Base-by-base conservation (phyloP, 345 rosid species). In the Balakata baccata region DNA sequence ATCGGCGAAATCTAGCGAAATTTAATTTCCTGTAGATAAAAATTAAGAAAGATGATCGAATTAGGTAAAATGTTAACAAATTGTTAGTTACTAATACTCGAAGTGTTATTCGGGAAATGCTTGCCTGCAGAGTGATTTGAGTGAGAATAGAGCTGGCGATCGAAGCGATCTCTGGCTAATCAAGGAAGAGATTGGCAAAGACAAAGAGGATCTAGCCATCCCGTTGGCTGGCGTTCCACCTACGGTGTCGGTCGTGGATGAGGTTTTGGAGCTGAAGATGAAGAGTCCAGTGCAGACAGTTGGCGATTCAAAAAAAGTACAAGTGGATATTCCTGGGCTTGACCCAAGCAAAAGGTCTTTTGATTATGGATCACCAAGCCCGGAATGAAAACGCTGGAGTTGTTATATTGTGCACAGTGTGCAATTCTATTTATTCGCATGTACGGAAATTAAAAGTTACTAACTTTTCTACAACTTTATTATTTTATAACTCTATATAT, bases 11-110 rank as follows among this genome's bases (percentile, higher is more conserved):
- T 73, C 74, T 79, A 59, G 75, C 66, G 52, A 67, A 61, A 58
- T 68, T 76, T 65, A 75, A 78, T 23, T 63, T 69, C 41, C 91
- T 90, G 81, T 20, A 45, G 74, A 69, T 17, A 3, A 47, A 66
- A 51, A 41, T 45, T 46, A 69, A 74, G 66, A 3, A 52, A 43
- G 53, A 45, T 4, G 61, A 25, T 47, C 50, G 64, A 53, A 61
- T 29, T 68, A 67, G 43, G 66, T 16, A 41, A 49, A 46, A 10
- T 1, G 2, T 12, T 54, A 7, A 11, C 22, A n/a, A 57, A 73
- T 37, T 17, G 14, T 18, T 13, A 29, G 34, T 64, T 23, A 12
- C 25, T 60, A 9, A 39, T 3, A 67, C 5, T 18, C 17, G 34
- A 45, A 74, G 3, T 43, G 60, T 10, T 39, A 8, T 5, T 56